These are phyloP conservation scores for Phytophthora megakarya DNA, from an alignment of 352 stramenopile genomes.

Conservation along the genomic window DNA sequence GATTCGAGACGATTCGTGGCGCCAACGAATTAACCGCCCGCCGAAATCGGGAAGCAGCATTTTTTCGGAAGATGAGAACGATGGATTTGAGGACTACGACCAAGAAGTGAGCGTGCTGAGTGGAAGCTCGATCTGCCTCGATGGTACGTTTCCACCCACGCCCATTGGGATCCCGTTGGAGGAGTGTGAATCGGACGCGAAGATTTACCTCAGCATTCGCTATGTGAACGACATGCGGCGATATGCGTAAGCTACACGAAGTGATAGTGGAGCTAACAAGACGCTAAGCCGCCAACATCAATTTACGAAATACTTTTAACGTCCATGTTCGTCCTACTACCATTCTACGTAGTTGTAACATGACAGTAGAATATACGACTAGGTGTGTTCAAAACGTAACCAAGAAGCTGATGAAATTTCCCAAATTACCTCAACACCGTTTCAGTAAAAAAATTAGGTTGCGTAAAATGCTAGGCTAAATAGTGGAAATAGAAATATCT, in stretches of 20 bases:
- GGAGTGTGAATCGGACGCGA: constrained; percentile 56
- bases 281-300: background rate
- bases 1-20: constrained; percentile 70
- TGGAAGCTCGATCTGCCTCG: constrained; percentile 54
- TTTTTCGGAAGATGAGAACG: constrained; percentile 50
- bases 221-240: constrained; percentile 90
- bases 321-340: no score
- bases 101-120: constrained; percentile 67
- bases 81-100: constrained; percentile 69
- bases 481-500: no score
- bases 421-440: no score
- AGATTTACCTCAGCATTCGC: constrained; percentile 79
- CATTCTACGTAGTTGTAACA: background rate
- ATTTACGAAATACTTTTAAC: background rate
- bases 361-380: no score
- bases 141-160: constrained; percentile 54
- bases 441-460: no score
- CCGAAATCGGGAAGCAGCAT: constrained; percentile 48
- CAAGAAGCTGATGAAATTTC: no score
- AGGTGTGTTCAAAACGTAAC: no score
- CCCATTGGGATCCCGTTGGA: constrained; percentile 55
- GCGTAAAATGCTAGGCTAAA: no score
- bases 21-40: constrained; percentile 54
- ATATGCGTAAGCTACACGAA: constrained; percentile 50
- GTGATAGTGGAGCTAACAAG: constrained; percentile 12